These are phyloP conservation scores for Alternaria sp. DNA, from an alignment of 2,329 filamentous ascomycete genomes.

Conservation along the genomic window DNA sequence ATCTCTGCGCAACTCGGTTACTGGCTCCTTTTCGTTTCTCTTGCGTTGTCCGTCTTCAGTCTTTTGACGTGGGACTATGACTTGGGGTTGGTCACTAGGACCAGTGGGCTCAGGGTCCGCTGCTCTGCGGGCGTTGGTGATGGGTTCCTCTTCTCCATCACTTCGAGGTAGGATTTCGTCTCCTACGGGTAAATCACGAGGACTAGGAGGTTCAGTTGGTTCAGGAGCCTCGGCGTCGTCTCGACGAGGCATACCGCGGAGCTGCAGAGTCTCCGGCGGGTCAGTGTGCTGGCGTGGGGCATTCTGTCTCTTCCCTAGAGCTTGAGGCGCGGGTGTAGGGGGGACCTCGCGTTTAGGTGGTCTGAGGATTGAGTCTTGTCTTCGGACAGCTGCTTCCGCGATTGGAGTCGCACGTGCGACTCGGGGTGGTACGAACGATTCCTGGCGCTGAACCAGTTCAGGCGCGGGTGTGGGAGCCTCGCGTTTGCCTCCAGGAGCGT, in stretches of 20 bases:
- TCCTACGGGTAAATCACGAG: neutral
- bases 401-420: neutral
- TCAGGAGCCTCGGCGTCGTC: neutral
- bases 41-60: neutral
- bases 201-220: neutral
- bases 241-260: neutral
- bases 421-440: neutral
- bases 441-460: neutral
- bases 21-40: neutral
- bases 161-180: neutral
- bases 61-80: neutral
- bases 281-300: neutral
- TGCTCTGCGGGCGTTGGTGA: neutral
- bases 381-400: neutral
- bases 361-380: neutral
- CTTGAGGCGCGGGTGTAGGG: neutral
- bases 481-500: neutral
- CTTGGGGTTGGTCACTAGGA: neutral
- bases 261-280: neutral
- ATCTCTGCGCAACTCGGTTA: neutral
- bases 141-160: neutral
- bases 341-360: neutral
- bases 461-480: neutral
- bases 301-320: neutral
- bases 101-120: neutral